Conservation (phyloP, 495 filamentous ascomycete genomes). For the Penicillium bialowiezense region DNA sequence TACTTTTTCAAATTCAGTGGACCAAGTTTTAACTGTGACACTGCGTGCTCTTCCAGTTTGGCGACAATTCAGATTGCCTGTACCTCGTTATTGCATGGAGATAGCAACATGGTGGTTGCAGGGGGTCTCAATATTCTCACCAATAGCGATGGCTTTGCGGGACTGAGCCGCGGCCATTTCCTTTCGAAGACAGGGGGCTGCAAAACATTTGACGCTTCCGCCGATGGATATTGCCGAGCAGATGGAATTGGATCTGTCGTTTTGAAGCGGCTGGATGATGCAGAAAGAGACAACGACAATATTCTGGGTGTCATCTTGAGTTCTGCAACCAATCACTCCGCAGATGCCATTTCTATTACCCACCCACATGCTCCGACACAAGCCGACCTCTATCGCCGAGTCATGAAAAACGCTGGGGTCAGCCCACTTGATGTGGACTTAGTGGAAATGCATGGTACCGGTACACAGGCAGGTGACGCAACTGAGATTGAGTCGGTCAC, state of each 20-base stretch:
- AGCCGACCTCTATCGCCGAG: slow-evolving; percentile 37
- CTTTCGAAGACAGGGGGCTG: slow-evolving; percentile 66
- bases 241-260: slow-evolving; percentile 45
- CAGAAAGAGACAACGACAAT: slow-evolving; percentile 44
- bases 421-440: slow-evolving; percentile 48
- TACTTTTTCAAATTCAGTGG: slow-evolving; percentile 25
- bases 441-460: slow-evolving; percentile 51
- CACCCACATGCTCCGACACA: slow-evolving; percentile 51
- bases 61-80: slow-evolving; percentile 43
- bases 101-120: slow-evolving; percentile 69
- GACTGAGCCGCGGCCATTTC: slow-evolving; percentile 67
- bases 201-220: slow-evolving; percentile 65
- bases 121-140: slow-evolving; percentile 68
- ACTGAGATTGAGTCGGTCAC: slow-evolving; percentile 29
- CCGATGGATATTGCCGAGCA: slow-evolving; percentile 69
- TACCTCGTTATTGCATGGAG: slow-evolving; percentile 61
- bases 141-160: slow-evolving; percentile 69
- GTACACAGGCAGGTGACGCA: slow-evolving; percentile 42
- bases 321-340: slow-evolving; percentile 42
- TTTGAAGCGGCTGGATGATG: slow-evolving; percentile 47
- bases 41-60: slow-evolving; percentile 22
- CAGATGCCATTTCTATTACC: slow-evolving; percentile 43
- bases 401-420: slow-evolving; percentile 44
- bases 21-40: slow-evolving; percentile 17
- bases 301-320: slow-evolving; percentile 40